Conservation (phyloP, 257 asterid species). For the Capsicum rhomboideum region DNA sequence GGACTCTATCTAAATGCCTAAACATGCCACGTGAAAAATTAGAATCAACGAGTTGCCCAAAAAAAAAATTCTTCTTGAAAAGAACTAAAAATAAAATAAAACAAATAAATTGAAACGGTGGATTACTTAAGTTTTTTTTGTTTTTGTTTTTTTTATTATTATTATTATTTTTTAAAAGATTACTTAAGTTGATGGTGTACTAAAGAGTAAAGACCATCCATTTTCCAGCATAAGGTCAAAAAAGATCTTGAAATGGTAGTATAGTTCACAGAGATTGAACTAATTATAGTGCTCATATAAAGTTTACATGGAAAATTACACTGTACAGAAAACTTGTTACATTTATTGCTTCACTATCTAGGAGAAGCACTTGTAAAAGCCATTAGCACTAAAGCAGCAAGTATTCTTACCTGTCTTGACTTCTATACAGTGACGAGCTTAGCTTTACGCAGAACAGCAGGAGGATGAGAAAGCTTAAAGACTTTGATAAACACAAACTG, state of each 20-base stretch:
- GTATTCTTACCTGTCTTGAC: conserved; percentile 28
- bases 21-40: too few relatives aligned
- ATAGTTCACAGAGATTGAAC: background rate
- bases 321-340: conserved; percentile 30
- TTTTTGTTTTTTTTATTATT: too few relatives aligned
- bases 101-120: too few relatives aligned
- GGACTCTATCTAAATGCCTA: too few relatives aligned
- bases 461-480: conserved; percentile 12
- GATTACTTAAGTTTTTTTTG: too few relatives aligned
- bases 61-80: too few relatives aligned
- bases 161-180: too few relatives aligned
- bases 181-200: too few relatives aligned
- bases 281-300: background rate
- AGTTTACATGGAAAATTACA: conserved; percentile 13
- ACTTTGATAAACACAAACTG: background rate
- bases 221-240: background rate
- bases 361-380: conserved; percentile 16
- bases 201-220: too few relatives aligned
- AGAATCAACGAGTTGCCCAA: too few relatives aligned
- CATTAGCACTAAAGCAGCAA: conserved; percentile 19
- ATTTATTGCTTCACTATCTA: conserved; percentile 26
- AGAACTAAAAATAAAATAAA: too few relatives aligned
- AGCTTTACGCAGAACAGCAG: conserved; percentile 13
- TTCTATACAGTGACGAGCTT: conserved; percentile 30
- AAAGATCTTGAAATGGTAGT: background rate